Evolutionary conservation across 2,329 filamentous ascomycete genomes (phyloP), one percentile per base, ranked within the genome.

Genomic region (Chaetomium olivaceum): DNA sequence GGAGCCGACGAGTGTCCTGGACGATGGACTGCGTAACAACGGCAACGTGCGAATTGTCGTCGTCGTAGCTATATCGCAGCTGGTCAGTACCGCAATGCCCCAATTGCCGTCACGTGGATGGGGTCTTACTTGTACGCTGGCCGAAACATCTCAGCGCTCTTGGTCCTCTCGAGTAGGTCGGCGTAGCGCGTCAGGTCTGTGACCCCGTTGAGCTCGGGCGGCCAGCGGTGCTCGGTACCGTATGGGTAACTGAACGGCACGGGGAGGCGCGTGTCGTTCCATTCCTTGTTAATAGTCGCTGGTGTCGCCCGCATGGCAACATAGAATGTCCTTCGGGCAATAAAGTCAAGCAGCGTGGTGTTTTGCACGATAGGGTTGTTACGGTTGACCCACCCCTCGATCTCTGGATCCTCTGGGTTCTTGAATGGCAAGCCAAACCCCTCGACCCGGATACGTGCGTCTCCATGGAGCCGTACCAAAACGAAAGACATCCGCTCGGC

Each of bases 1-100:
- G 29, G 5, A 55, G 4, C 27, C 52, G 31, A 27, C 12, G 31
- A 4, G 23, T 33, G 19, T 55, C 52, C 29, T 55, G 52, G 19
- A 55, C 29, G 52, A 55, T 29, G n/a, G 52, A 33, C 19, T 55
- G 29, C 27, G 52, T 21, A 3, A 55, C 27, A 2, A 55, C 52
- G 29, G 52, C 52, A n/a, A 55, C 52, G 52, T 33, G 52, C 16
- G 52, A 55, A 14, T 55, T 31, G 25, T 54, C 51, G 14, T 54
- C 51, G 25, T 54, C 51, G 4, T 19, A 54, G 25, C 51, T 54
- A 23, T 6, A 55, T 51, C 14, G 23, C 12, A 14, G 11, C 9
- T 12, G 48, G 48, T 51, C 21, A 51, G 48, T 6, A 25, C 4
- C 16, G 6, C 12, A 23, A 1, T 51, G 14, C 23, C 2, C 3